Percentiles rank a stretch among this genome's conserved stretches.
Conservation (phyloP, 768 basidiomycete species). For the Agaricus subrufescens region DNA sequence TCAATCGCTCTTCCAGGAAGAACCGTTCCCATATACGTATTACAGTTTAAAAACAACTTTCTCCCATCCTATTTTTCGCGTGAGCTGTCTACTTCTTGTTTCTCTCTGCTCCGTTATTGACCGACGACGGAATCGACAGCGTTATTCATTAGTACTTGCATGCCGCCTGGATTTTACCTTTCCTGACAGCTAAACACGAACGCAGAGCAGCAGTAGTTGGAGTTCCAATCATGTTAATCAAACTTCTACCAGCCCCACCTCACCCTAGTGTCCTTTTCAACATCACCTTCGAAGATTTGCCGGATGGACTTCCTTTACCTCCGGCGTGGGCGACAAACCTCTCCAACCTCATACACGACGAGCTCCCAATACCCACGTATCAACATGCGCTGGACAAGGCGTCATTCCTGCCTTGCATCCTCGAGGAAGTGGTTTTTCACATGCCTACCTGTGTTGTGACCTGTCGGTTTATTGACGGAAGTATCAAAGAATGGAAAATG, state of each 20-base stretch:
- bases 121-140: background rate
- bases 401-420: constrained; percentile 48
- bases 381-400: constrained; percentile 60
- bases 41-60: background rate
- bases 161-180: background rate
- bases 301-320: constrained; percentile 41
- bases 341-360: constrained; percentile 43
- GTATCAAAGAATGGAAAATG: constrained; percentile 37
- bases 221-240: constrained; percentile 46
- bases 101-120: background rate
- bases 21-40: background rate
- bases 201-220: background rate
- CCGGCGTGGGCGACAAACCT: constrained; percentile 51
- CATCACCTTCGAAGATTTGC: constrained; percentile 49
- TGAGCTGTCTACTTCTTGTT: background rate
- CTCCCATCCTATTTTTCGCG: background rate
- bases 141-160: constrained; percentile 4
- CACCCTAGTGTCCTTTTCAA: constrained; percentile 56
- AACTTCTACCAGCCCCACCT: constrained; percentile 39
- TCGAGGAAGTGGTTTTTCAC: constrained; percentile 62
- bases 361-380: constrained; percentile 45
- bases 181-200: background rate
- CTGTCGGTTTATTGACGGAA: constrained; percentile 58
- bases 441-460: constrained; percentile 38
- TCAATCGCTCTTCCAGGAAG: background rate